Evolutionary conservation across 2,329 filamentous ascomycete species (phyloP), one percentile per base, ranked within the genome.

Genomic region (Penicillium digitatum): DNA sequence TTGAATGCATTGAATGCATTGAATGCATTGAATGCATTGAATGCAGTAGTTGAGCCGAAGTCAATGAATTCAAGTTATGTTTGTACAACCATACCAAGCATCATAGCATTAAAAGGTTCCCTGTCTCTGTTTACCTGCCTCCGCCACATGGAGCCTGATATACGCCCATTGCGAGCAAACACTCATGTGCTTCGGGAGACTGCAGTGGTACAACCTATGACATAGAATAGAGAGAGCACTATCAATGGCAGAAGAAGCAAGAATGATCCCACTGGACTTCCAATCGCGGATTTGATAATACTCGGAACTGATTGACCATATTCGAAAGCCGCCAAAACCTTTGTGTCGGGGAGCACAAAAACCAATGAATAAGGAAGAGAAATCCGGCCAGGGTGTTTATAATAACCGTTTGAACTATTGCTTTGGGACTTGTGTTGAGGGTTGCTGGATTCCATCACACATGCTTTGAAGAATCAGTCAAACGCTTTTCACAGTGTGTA

Each of bases 21-120:
- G n/a, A n/a, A n/a, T n/a, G n/a, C n/a, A n/a, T n/a, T 90, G 70
- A 90, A 90, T 16, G 83, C 85, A 74, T 86, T 87, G 76, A 91
- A 91, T 0, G 88, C 87, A 0, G 87, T 85, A 0, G 81, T 81
- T 2, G 84, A 87, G 18, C 88, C 88, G 61, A 91, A 89, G 74
- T 88, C 90, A 69, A 90, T 89, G 55, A 87, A 80, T 0, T 87
- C 87, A 0, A 90, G 79, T 18, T 89, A 72, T 62, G 83, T 87
- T 68, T 88, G 84, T 46, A 91, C 81, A 0, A 79, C 67, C 0
- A 87, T 86, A 0, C 86, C 88, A 2, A 91, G 77, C 8, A 84
- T 76, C 12, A 90, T 78, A 0, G 84, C 87, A 76, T 79, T 83
- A 3, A 91, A 74, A 0, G 88, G 88, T 50, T 90, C 83, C 50